Percentiles rank a stretch among this genome's conserved stretches.
phyloP scores from a whole-genome alignment of 257 asterid genomes.

The Leptodermis oblonga region DNA sequence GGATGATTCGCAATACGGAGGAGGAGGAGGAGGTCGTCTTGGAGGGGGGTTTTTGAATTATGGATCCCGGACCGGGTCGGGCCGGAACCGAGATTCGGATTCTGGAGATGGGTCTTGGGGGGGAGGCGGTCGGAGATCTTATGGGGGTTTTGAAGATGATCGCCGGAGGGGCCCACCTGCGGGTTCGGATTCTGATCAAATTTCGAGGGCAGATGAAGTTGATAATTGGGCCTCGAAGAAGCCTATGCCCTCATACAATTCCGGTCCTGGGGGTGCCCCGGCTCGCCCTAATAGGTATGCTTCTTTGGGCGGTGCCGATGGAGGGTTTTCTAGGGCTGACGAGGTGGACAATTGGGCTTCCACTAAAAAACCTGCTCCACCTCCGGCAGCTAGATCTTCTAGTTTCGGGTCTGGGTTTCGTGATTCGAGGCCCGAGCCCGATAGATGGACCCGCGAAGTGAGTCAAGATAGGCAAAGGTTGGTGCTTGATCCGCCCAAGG shows the following conservation, averaged over 20 bases:
- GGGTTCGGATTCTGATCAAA: constrained; percentile 57
- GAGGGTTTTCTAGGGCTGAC: constrained; percentile 74
- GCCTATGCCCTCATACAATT: constrained; percentile 35
- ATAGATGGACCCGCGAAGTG: constrained; percentile 65
- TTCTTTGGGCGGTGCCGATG: constrained; percentile 61
- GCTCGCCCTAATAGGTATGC: constrained; percentile 44
- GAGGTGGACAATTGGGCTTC: constrained; percentile 85
- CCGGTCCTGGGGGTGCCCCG: constrained; percentile 16
- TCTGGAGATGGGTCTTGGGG: constrained; percentile 36
- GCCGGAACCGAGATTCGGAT: constrained; percentile 28
- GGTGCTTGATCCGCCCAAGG: constrained; percentile 34
- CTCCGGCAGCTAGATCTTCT: constrained; percentile 38
- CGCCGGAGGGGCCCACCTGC: constrained; percentile 43
- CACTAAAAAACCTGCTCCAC: constrained; percentile 46
- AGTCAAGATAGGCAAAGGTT: constrained; percentile 33
- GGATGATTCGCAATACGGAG: constrained; percentile 60
- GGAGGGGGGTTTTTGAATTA: constrained; percentile 89
- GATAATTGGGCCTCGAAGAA: constrained; percentile 90
- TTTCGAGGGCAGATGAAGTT: constrained; percentile 85
- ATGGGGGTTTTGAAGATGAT: constrained; percentile 57
- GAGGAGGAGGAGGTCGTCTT: constrained; percentile 44
- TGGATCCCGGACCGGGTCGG: constrained; percentile 40
- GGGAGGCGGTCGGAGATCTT: constrained; percentile 53
- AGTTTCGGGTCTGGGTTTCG: constrained; percentile 46
- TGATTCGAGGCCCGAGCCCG: constrained; percentile 49